phyloP scores from a whole-genome alignment of 768 basidiomycete genomes.

The Tricholoma flavovirens region DNA sequence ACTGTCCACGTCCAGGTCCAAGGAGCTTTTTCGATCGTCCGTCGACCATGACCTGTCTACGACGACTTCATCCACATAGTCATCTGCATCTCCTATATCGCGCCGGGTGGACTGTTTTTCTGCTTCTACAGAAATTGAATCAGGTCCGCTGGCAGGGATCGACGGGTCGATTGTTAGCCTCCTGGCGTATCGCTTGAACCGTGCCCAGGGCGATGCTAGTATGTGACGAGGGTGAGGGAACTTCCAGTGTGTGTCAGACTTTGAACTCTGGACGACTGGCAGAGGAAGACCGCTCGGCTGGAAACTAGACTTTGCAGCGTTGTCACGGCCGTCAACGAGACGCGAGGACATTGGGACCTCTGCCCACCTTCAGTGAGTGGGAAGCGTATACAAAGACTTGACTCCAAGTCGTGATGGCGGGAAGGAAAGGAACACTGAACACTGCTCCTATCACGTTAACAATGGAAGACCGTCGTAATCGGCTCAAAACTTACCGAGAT shows the following conservation, averaged over 20 bases:
- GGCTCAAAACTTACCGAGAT: too few species aligned
- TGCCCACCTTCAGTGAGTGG: too few species aligned
- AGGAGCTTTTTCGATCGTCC: constrained; percentile 35
- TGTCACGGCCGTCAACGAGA: neutral
- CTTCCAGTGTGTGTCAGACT: neutral
- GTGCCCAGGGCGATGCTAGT: neutral
- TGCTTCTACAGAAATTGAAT: neutral
- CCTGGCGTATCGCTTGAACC: neutral
- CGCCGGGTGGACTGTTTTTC: neutral
- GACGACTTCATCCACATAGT: constrained; percentile 47
- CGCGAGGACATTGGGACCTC: neutral
- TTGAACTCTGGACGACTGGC: neutral
- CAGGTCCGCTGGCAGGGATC: too few species aligned
- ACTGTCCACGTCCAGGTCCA: constrained; percentile 22
- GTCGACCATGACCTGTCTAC: constrained; percentile 48
- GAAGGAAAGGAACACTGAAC: too few species aligned
- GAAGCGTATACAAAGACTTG: too few species aligned
- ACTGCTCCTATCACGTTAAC: too few species aligned
- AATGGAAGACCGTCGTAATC: too few species aligned
- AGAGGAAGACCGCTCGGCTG: neutral
- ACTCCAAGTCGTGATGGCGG: too few species aligned
- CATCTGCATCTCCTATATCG: neutral
- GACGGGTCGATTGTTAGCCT: neutral
- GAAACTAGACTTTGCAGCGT: neutral
- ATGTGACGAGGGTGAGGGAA: neutral